Conservation (phyloP, 495 filamentous ascomycete species). For the Penicillium taxi region DNA sequence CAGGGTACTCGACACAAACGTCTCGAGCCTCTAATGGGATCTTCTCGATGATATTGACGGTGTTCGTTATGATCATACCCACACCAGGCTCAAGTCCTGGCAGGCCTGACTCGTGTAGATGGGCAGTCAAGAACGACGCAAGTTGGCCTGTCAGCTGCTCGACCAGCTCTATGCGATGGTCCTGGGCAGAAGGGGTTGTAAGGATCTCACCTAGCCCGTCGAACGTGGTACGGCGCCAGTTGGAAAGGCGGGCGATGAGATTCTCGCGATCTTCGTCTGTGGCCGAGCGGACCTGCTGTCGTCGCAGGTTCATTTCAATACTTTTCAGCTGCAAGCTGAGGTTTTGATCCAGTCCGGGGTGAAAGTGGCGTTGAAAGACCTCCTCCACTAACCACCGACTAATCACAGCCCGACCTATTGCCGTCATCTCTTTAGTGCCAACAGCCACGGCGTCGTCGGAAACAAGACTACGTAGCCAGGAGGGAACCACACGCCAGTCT, state of each 20-base stretch:
- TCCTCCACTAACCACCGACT: conserved; percentile 87
- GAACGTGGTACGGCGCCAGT: conserved; percentile 88
- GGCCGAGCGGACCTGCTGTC: conserved; percentile 54
- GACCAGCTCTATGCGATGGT: conserved; percentile 58
- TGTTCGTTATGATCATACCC: conserved; percentile 87
- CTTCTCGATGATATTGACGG: conserved; percentile 76
- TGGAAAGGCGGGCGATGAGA: conserved; percentile 74
- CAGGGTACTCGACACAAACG: conserved; percentile 75
- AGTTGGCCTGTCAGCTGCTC: conserved; percentile 62
- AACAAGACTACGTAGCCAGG: conserved; percentile 68
- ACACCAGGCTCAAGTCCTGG: conserved; percentile 72
- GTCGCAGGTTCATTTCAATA: conserved; percentile 85
- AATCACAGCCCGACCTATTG: conserved; percentile 84
- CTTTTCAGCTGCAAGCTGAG: conserved; percentile 72
- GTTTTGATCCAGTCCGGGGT: conserved; percentile 68
- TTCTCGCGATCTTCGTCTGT: conserved; percentile 87
- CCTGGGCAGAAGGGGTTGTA: conserved; percentile 51
- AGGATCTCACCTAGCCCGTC: conserved; percentile 77
- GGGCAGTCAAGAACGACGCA: conserved; percentile 56
- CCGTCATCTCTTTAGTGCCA: conserved; percentile 95
- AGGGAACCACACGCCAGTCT: conserved; percentile 73
- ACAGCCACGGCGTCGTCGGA: conserved; percentile 73
- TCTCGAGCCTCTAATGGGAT: conserved; percentile 88
- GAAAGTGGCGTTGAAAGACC: conserved; percentile 84
- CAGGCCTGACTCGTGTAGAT: conserved; percentile 67